These are phyloP conservation scores for Blastobotrys terrestris DNA, from an alignment of 805 yeast genomes.

Conservation along the genomic window DNA sequence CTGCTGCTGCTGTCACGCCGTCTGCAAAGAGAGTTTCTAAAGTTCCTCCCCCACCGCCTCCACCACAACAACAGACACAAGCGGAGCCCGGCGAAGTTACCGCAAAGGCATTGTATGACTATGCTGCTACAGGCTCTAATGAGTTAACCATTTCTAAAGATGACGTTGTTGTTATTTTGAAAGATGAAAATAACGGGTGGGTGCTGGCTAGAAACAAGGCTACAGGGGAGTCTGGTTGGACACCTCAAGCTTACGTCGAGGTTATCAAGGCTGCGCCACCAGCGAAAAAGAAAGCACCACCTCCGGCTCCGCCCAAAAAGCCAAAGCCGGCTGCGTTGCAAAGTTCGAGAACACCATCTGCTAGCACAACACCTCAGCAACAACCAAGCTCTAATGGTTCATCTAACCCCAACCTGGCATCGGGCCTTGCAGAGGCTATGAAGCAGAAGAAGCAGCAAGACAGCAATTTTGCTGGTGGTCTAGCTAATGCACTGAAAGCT, in stretches of 20 bases:
- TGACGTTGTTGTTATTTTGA: constrained; percentile 63
- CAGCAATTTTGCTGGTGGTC: constrained; percentile 64
- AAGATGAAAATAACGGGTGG: constrained; percentile 86
- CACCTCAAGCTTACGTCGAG: constrained; percentile 85
- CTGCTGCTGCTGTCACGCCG: constrained; percentile 23
- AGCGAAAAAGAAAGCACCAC: constrained; percentile 21
- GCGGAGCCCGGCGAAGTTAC: constrained; percentile 73
- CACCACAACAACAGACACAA: constrained; percentile 39
- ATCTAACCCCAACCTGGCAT: constrained; percentile 30
- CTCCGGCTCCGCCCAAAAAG: constrained; percentile 25
- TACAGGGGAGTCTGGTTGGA: constrained; percentile 88
- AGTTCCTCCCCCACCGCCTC: constrained; percentile 38
- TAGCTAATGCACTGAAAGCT: constrained; percentile 81
- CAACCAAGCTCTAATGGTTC: constrained; percentile 18
- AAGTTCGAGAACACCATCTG: not conserved
- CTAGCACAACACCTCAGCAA: constrained; percentile 8
- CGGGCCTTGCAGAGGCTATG: constrained; percentile 65
- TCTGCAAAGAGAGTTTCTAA: constrained; percentile 10
- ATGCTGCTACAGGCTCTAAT: constrained; percentile 65
- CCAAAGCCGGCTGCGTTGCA: constrained; percentile 9
- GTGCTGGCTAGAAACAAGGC: constrained; percentile 77
- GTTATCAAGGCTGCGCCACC: constrained; percentile 22
- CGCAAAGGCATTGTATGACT: constrained; percentile 61
- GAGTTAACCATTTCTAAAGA: constrained; percentile 68
- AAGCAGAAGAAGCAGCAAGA: constrained; percentile 58